Conservation (phyloP, 2,329 filamentous ascomycete species). For the Diplodia sapinea region DNA sequence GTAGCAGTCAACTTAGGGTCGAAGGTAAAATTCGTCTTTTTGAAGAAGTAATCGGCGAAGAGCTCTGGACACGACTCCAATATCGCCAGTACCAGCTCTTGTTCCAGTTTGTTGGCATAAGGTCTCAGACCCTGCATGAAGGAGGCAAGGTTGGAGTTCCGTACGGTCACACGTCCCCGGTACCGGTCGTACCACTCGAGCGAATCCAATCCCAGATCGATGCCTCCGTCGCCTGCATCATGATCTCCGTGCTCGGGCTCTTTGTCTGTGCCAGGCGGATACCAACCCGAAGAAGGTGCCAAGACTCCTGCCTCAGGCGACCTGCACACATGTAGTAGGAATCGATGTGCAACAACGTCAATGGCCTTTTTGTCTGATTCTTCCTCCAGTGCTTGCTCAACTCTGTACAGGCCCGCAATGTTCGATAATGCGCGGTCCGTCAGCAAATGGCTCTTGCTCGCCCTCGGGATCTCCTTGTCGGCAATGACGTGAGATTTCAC, state of each 20-base stretch:
- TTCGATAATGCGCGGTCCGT: constrained; percentile 75
- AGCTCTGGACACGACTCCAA: constrained; percentile 85
- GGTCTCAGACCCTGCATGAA: constrained; percentile 81
- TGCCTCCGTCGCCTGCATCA: constrained; percentile 54
- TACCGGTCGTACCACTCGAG: constrained; percentile 74
- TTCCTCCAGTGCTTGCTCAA: constrained; percentile 52
- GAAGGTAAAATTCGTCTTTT: constrained; percentile 76
- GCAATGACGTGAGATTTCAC: constrained; percentile 74
- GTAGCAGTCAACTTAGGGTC: constrained; percentile 91
- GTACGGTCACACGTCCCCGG: constrained; percentile 70
- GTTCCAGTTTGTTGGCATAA: constrained; percentile 80
- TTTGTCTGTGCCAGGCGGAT: constrained; percentile 72
- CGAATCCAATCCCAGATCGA: constrained; percentile 71
- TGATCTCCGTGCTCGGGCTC: constrained; percentile 52
- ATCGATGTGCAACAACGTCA: constrained; percentile 72
- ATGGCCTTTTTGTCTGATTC: constrained; percentile 62
- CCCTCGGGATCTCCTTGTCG: constrained; percentile 74
- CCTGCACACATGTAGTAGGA: constrained; percentile 78
- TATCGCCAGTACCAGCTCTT: constrained; percentile 78
- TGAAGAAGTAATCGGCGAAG: constrained; percentile 83
- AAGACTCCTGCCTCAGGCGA: constrained; percentile 74
- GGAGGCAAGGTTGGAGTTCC: constrained; percentile 78
- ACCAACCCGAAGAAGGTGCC: constrained; percentile 79
- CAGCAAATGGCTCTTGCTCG: constrained; percentile 76
- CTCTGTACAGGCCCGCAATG: constrained; percentile 55